Conservation (phyloP, 2,329 filamentous ascomycete species). For the Boeremia exigua region DNA sequence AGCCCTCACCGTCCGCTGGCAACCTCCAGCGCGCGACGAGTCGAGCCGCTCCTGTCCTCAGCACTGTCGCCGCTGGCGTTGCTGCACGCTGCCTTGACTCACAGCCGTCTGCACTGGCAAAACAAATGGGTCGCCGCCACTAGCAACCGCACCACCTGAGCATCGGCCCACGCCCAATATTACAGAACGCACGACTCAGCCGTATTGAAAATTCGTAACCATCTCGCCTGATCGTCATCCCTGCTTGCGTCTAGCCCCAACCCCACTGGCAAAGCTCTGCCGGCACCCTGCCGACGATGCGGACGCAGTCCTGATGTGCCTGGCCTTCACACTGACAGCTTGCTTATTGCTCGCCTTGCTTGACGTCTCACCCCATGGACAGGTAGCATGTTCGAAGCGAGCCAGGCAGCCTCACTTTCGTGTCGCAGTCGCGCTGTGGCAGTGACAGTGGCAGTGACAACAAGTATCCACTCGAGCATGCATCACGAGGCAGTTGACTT, state of each 20-base stretch:
- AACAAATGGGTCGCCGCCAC: neutral
- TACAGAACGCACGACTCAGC: slow-evolving; percentile 40
- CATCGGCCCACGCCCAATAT: neutral
- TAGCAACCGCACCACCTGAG: slow-evolving; percentile 11
- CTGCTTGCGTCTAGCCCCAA: slow-evolving; percentile 23
- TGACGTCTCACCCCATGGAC: neutral
- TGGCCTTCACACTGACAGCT: neutral
- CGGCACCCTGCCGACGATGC: slow-evolving; percentile 2
- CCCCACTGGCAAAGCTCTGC: slow-evolving; percentile 1
- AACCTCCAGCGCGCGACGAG: slow-evolving; percentile 1
- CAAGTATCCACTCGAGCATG: slow-evolving; percentile 1
- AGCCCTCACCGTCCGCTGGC: neutral
- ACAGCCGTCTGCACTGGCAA: neutral
- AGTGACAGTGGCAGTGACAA: too few relatives aligned
- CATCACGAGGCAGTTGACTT: slow-evolving; percentile 39
- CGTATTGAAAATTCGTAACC: slow-evolving; percentile 20
- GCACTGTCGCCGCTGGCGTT: slow-evolving; percentile 5
- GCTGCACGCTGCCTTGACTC: slow-evolving; percentile 18
- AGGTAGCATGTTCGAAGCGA: slow-evolving; percentile 3
- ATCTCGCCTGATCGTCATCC: slow-evolving; percentile 13
- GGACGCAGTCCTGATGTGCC: neutral
- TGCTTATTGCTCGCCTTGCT: neutral
- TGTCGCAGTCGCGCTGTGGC: neutral
- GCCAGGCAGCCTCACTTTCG: slow-evolving; percentile 15
- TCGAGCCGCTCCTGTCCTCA: neutral